Conservation (phyloP, 768 basidiomycete species). For the Xerocomus potaroensis region DNA sequence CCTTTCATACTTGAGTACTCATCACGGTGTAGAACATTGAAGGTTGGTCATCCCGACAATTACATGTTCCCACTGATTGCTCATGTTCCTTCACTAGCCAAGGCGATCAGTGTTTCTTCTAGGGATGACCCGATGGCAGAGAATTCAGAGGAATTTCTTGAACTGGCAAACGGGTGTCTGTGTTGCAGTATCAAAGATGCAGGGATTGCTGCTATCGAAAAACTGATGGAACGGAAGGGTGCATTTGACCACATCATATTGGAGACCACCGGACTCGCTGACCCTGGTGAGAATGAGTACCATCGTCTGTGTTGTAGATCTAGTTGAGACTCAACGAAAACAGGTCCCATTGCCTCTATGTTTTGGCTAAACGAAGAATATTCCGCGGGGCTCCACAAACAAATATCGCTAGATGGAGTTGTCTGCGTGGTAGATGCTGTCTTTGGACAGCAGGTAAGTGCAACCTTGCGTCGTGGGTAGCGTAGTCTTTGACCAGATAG, state of each 20-base stretch:
- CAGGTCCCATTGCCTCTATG: constrained; percentile 82
- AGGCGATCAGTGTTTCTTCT: constrained; percentile 78
- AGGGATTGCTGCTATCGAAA: constrained; percentile 91
- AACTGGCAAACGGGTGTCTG: constrained; percentile 94
- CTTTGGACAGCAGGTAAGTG: constrained; percentile 60
- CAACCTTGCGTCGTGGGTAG: constrained; percentile 30
- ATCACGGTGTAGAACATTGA: constrained; percentile 72
- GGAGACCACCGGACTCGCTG: constrained; percentile 94
- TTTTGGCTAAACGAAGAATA: constrained; percentile 89
- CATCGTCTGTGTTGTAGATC: background rate
- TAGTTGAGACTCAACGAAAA: constrained; percentile 2
- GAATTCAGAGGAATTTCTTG: constrained; percentile 80
- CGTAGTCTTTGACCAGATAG: constrained; percentile 2
- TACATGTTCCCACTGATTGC: background rate
- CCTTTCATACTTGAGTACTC: constrained; percentile 14
- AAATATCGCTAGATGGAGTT: constrained; percentile 82
- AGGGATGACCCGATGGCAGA: constrained; percentile 57
- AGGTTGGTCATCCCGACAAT: constrained; percentile 46
- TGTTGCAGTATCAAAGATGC: constrained; percentile 97
- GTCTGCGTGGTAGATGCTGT: constrained; percentile 90
- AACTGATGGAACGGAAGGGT: constrained; percentile 81
- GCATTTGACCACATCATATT: constrained; percentile 93
- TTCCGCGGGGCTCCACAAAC: constrained; percentile 57
- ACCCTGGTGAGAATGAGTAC: constrained; percentile 61
- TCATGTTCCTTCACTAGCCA: constrained; percentile 47